phyloP scores from a whole-genome alignment of 164 flowering plant genomes.

The Buxus sempervirens region DNA sequence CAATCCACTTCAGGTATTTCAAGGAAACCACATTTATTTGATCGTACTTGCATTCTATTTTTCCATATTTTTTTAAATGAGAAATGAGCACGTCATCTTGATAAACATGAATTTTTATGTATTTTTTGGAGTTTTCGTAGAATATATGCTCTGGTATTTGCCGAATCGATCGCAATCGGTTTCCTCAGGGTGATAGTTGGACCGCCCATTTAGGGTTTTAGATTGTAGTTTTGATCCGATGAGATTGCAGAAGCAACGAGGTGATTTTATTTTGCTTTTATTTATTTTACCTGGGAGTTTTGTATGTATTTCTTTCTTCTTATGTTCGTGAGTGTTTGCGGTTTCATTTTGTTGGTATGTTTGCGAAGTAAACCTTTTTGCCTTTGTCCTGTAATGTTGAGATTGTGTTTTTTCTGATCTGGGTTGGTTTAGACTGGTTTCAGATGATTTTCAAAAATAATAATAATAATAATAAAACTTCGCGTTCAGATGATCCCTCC shows the following conservation, averaged over 20 bases:
- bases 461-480: neutral
- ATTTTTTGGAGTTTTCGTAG: too few species aligned
- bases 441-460: neutral
- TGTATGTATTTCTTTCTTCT: too few species aligned
- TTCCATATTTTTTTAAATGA: neutral
- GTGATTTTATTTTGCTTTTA: neutral
- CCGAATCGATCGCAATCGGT: neutral
- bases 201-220: conserved; percentile 3
- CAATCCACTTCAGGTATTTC: conserved; percentile 42
- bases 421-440: neutral
- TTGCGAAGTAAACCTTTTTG: neutral
- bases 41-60: neutral
- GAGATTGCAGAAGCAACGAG: neutral
- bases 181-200: neutral
- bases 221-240: conserved; percentile 1
- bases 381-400: neutral
- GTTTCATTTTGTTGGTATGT: neutral
- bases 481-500: neutral
- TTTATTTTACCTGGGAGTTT: neutral
- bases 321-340: neutral
- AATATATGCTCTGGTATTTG: too few species aligned
- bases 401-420: neutral
- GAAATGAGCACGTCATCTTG: too few species aligned
- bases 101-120: neutral
- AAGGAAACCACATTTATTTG: neutral